phyloP scores from a whole-genome alignment of 371 early-diverging fungal genomes.

The Mortierella sp. region DNA sequence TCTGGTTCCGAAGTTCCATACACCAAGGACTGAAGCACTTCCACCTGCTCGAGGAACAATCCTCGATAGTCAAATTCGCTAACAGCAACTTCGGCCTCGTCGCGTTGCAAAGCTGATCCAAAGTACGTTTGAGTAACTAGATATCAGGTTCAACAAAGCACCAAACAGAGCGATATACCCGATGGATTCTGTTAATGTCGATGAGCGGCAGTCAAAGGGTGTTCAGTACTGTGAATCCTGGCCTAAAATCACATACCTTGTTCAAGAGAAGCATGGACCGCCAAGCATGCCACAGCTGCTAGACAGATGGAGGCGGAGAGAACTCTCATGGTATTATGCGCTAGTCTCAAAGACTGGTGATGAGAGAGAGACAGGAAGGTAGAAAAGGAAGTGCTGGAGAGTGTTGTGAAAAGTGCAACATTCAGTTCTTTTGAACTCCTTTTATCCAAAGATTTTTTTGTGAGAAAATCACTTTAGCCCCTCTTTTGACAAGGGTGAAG shows the following conservation, averaged over 20 bases:
- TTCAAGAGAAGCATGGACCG: not conserved
- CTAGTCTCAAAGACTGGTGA: too few species aligned
- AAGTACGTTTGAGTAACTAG: not conserved
- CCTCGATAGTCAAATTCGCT: slow-evolving; percentile 6
- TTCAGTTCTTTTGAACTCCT: not conserved
- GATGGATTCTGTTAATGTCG: too few species aligned
- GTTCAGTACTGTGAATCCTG: too few species aligned
- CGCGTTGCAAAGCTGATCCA: not conserved
- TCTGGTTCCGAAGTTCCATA: not conserved
- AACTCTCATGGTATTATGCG: too few species aligned
- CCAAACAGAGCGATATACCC: not conserved
- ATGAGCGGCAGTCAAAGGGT: too few species aligned
- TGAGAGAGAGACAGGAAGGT: too few species aligned
- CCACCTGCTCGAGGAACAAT: not conserved
- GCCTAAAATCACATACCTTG: not conserved
- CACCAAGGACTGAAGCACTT: not conserved
- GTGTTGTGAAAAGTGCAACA: not conserved
- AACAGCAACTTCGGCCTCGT: not conserved
- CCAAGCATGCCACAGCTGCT: too few species aligned
- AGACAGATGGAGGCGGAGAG: too few species aligned
- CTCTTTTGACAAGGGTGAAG: too few species aligned
- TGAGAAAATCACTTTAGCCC: too few species aligned
- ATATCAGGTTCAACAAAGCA: too few species aligned
- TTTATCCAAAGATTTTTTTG: not conserved
- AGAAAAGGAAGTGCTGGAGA: too few species aligned